Percentiles rank a stretch among this genome's conserved stretches.
phyloP scores from a whole-genome alignment of 257 asterid genomes.

The Solanum gracilifrons region DNA sequence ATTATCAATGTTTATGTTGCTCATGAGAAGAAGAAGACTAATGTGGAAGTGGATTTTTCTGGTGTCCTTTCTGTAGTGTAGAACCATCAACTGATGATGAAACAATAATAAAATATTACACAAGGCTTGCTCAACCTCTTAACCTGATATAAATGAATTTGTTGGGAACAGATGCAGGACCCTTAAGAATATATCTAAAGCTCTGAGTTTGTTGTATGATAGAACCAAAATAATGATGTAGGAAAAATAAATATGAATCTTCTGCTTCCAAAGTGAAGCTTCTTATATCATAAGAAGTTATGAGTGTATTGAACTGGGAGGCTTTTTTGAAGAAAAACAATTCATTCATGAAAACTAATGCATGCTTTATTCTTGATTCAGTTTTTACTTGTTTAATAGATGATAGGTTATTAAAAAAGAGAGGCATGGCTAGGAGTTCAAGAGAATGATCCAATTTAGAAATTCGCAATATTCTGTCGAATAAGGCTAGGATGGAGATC shows the following conservation, averaged over 20 bases:
- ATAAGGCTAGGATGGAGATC: not conserved
- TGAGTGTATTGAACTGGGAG: not conserved
- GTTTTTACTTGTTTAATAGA: not conserved
- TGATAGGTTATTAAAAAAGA: slow-evolving; percentile 19
- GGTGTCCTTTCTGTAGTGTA: no score
- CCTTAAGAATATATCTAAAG: not conserved
- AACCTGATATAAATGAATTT: no score
- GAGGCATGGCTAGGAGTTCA: slow-evolving; percentile 6
- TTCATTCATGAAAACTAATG: not conserved
- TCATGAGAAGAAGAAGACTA: no score
- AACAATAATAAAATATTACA: no score
- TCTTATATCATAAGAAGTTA: not conserved
- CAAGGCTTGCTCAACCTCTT: no score
- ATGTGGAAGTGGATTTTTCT: no score
- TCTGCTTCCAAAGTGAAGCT: not conserved
- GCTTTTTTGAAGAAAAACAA: not conserved
- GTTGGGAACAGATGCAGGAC: not conserved
- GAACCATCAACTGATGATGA: no score
- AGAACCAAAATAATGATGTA: not conserved
- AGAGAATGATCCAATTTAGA: not conserved
- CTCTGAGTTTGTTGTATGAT: not conserved
- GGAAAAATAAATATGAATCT: not conserved
- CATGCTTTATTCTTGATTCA: not conserved
- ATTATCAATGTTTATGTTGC: no score
- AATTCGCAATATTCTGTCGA: not conserved